Percentiles rank a stretch among this genome's conserved stretches.
These are phyloP conservation scores for Solanum arcanum DNA, from an alignment of 257 asterid genomes.

Conservation along the genomic window DNA sequence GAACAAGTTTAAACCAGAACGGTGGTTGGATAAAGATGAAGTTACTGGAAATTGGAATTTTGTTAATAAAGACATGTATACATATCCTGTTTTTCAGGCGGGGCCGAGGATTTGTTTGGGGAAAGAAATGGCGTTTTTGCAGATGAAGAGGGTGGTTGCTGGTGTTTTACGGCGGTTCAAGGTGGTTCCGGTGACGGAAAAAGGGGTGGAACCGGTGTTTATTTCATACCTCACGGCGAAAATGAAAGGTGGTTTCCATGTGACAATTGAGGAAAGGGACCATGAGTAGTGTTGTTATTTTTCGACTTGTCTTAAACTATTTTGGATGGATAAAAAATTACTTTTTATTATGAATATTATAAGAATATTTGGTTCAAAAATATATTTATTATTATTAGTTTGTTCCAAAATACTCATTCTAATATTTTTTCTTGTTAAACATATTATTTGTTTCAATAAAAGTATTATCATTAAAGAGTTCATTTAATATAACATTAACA, in stretches of 20 bases:
- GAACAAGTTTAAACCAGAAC: background rate
- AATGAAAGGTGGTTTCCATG: conserved; percentile 42
- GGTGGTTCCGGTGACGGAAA: background rate
- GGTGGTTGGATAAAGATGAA: background rate
- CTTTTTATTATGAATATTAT: too few species aligned
- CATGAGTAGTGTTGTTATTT: too few species aligned
- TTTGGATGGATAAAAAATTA: too few species aligned
- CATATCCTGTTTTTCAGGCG: background rate
- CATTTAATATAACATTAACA: too few species aligned
- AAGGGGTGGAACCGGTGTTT: background rate
- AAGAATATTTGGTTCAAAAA: too few species aligned
- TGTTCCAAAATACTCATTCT: background rate
- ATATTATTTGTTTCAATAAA: too few species aligned
- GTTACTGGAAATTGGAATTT: background rate
- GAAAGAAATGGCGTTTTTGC: background rate
- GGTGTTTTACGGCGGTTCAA: background rate
- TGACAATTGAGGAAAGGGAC: conserved; percentile 23
- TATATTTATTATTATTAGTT: too few species aligned
- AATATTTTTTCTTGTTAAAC: too few species aligned
- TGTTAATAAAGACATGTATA: background rate
- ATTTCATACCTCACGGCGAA: conserved; percentile 21
- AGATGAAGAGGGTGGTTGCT: background rate
- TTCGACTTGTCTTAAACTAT: background rate
- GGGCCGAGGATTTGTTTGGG: background rate
- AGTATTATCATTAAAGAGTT: background rate